Conservation (phyloP, 192 early-diverging fungal genomes). For the Allomyces javanicus region DNA sequence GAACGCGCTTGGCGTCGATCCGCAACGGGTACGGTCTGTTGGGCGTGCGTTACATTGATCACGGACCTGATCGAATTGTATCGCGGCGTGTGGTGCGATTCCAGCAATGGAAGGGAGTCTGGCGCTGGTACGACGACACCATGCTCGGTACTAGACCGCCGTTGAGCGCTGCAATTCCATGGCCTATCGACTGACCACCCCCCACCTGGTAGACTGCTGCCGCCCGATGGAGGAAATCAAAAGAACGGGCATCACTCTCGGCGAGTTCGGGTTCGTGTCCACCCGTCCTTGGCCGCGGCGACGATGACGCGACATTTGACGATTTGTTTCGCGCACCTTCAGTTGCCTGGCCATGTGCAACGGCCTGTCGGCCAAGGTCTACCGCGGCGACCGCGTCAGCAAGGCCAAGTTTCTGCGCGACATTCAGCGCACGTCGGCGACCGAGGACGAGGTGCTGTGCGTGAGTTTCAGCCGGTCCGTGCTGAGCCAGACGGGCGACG, state of each 20-base stretch:
- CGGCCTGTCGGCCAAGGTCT: slow-evolving; percentile 12
- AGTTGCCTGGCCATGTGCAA: slow-evolving; percentile 14
- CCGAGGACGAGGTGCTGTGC: slow-evolving; percentile 11
- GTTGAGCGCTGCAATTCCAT: too few relatives aligned
- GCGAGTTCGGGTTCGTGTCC: slow-evolving; percentile 10
- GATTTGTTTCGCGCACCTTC: too few relatives aligned
- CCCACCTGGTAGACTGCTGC: slow-evolving; percentile 6
- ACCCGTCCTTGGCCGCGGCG: too few relatives aligned
- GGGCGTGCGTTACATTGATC: too few relatives aligned
- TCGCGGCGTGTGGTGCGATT: too few relatives aligned
- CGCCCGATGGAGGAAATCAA: slow-evolving; percentile 15
- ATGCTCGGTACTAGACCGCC: slow-evolving; percentile 7
- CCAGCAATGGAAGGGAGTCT: slow-evolving; percentile 19
- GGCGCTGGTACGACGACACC: slow-evolving; percentile 24
- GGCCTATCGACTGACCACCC: too few relatives aligned
- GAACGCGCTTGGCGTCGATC: slow-evolving; percentile 24
- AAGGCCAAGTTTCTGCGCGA: slow-evolving; percentile 13
- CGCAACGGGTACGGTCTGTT: not conserved
- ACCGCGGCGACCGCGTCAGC: slow-evolving; percentile 9
- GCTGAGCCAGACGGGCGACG: slow-evolving; percentile 18
- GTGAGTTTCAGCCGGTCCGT: slow-evolving; percentile 19
- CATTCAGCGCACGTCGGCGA: slow-evolving; percentile 11
- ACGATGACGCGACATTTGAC: too few relatives aligned
- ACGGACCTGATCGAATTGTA: too few relatives aligned
- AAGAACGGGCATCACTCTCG: slow-evolving; percentile 15